Percentiles rank a stretch among this genome's conserved stretches.
These are phyloP conservation scores for Myriosclerotinia curreyana DNA, from an alignment of 2,329 filamentous ascomycete genomes.

Conservation along the genomic window DNA sequence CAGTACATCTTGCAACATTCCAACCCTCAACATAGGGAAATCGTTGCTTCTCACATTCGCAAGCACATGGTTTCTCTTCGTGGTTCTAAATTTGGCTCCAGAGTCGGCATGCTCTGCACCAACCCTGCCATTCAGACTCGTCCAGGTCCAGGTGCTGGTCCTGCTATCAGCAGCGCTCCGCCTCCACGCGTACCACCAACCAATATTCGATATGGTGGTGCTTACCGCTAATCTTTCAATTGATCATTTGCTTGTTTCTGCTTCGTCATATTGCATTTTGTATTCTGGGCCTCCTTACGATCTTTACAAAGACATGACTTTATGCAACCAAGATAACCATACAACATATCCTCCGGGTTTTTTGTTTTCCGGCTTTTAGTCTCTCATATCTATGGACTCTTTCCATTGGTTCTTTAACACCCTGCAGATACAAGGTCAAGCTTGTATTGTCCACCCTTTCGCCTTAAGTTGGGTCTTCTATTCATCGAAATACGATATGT, in stretches of 20 bases:
- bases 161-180: constrained; percentile 50
- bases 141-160: constrained; percentile 76
- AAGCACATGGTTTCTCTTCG: constrained; percentile 99
- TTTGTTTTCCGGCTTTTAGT: constrained; percentile 36
- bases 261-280: constrained; percentile 34
- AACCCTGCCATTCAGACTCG: constrained; percentile 88
- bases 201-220: constrained; percentile 53
- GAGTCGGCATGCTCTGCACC: constrained; percentile 97
- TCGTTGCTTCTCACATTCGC: constrained; percentile 89
- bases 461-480: constrained; percentile 28
- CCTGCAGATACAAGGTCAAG: constrained; percentile 36
- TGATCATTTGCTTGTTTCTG: constrained; percentile 26
- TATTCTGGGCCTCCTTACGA: constrained; percentile 36
- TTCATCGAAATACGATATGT: constrained; percentile 37
- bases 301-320: constrained; percentile 37
- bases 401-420: constrained; percentile 36
- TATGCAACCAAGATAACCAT: constrained; percentile 36
- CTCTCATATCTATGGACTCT: constrained; percentile 39
- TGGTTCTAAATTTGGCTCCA: constrained; percentile 96
- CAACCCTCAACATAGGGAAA: constrained; percentile 81
- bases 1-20: constrained; percentile 95
- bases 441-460: constrained; percentile 32
- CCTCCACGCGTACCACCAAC: constrained; percentile 56
- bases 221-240: constrained; percentile 51
- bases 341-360: constrained; percentile 38